Base-by-base conservation (phyloP, 768 basidiomycete genomes). In the Mrakia frigida region DNA sequence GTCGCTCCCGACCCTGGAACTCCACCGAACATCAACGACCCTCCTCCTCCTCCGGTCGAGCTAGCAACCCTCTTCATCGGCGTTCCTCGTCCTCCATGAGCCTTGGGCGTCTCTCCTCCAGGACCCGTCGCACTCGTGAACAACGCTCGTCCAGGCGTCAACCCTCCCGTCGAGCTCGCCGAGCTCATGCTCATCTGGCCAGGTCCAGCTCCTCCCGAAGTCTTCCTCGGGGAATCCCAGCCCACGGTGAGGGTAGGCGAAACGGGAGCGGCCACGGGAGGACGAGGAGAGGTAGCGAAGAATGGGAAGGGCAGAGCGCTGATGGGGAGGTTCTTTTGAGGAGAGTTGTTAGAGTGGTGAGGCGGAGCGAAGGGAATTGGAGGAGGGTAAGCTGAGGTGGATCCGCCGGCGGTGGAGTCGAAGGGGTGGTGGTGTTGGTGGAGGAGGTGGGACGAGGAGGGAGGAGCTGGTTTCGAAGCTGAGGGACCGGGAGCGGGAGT, bases 181-280 rank as follows among this genome's bases (percentile, higher is more conserved):
- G 65, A 68, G 65, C 65, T 68, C 65, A 68, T 68, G 65, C 65
- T 68, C 37, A 68, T 68, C 65, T 68, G 65, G 25, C 18, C 65
- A 10, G 65, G 35, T 39, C 65, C 65, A 5, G 25, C 37, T n/a
- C 65, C 65, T 41, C 25, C 65, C 0, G 37, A 68, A 7, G 65
- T 68, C 65, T 68, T 68, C 35, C 65, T 21, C 25, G 65, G 65
- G 18, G 65, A 68, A 23, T 68, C 65, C 65, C 65, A 68, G 6
- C 65, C 65, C 13, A 68, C 37, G 39, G 39, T 68, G 37, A 68
- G 37, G 13, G 65, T 68, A 13, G 65, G 65, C 2, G 65, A 68
- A 9, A 39, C 21, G n/a, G 65, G 65, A 25, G 35, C 37, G 35
- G 23, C n/a, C 35, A 41, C 23, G 37, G 65, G 65, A 23, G 65